phyloP scores from a whole-genome alignment of 169 alveolate species.

The Perkinsus olseni region DNA sequence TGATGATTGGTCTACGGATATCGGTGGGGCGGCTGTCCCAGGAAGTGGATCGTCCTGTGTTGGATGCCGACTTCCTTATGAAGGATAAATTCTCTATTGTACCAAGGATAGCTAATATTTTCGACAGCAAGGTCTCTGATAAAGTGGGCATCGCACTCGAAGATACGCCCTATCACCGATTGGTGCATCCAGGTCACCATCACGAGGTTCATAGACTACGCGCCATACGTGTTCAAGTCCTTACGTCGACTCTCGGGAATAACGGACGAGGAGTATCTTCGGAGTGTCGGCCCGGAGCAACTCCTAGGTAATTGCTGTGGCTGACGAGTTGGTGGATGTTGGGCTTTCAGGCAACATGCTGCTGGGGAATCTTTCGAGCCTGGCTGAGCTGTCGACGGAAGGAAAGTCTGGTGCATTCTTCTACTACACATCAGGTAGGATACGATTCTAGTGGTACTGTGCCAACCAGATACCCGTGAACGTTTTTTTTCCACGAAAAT shows the following conservation, averaged over 20 bases:
- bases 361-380: constrained; percentile 86
- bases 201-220: constrained; percentile 79
- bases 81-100: constrained; percentile 41
- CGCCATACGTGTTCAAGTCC: constrained; percentile 89
- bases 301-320: constrained; percentile 36
- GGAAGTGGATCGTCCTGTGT: constrained; percentile 32
- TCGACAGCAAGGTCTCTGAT: not conserved
- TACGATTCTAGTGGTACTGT: constrained; percentile 47
- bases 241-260: constrained; percentile 78
- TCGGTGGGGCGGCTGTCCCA: not conserved
- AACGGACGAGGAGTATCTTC: constrained; percentile 74
- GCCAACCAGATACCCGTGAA: too few relatives aligned
- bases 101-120: constrained; percentile 21
- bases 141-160: not conserved
- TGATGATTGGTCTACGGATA: constrained; percentile 37
- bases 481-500: too few relatives aligned
- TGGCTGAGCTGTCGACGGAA: constrained; percentile 83
- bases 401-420: constrained; percentile 94
- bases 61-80: constrained; percentile 38
- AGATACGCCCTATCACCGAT: too few relatives aligned
- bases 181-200: not conserved
- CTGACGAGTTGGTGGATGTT: not conserved
- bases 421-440: constrained; percentile 84
- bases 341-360: constrained; percentile 70
- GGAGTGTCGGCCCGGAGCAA: constrained; percentile 94